Evolutionary conservation across 2,329 filamentous ascomycete species (phyloP).

Genomic region (Elsinoe perseae): DNA sequence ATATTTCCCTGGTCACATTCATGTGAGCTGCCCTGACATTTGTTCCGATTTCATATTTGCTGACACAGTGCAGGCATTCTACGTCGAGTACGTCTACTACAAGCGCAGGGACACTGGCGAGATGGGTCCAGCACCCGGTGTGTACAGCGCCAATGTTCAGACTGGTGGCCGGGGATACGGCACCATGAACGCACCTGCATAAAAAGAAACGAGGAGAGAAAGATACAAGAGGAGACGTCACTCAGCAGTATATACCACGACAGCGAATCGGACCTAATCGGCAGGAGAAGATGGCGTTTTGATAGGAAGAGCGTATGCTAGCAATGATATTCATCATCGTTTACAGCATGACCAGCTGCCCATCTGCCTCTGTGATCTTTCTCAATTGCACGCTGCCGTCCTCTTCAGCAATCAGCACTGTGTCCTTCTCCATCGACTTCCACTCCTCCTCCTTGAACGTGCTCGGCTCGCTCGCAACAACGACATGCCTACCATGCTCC

Average conservation of each 20-base stretch:
- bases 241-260: neutral
- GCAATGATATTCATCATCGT: neutral
- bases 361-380: conserved; percentile 20
- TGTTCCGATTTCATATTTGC: too few species aligned
- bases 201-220: conserved; percentile 33
- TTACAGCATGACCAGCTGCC: neutral
- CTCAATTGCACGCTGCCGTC: conserved; percentile 35
- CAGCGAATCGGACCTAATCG: neutral
- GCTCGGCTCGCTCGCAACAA: conserved; percentile 48
- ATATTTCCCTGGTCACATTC: conserved; percentile 66
- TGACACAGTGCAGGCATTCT: conserved; percentile 63
- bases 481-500: conserved; percentile 44
- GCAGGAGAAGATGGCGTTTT: neutral
- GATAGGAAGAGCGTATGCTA: neutral
- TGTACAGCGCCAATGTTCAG: conserved; percentile 68
- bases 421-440: conserved; percentile 44
- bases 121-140: conserved; percentile 58
- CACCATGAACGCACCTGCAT: conserved; percentile 27
- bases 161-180: conserved; percentile 47
- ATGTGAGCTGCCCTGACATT: too few species aligned
- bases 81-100: conserved; percentile 76
- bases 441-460: conserved; percentile 47
- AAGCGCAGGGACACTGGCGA: conserved; percentile 58
- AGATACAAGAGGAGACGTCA: neutral
- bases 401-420: conserved; percentile 34